These are phyloP conservation scores for Quercus phellos DNA, from an alignment of 331 rosid species.

Conservation along the genomic window DNA sequence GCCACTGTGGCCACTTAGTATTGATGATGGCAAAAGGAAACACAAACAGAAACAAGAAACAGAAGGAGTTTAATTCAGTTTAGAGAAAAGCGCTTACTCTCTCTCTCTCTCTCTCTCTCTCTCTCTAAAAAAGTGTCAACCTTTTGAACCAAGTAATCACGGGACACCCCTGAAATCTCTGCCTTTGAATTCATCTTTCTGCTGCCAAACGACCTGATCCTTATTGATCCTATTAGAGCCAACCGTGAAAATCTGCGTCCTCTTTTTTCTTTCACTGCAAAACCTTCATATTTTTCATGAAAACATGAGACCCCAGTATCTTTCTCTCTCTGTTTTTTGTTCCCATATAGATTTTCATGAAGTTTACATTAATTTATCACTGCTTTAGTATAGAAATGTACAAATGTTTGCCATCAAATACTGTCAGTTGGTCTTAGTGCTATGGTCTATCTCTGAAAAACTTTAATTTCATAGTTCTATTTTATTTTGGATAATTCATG, in stretches of 20 bases:
- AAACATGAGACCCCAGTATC: constrained; percentile 31
- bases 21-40: constrained; percentile 46
- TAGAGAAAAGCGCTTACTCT: constrained; percentile 15
- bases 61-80: constrained; percentile 35
- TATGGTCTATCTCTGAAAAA: constrained; percentile 16
- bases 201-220: constrained; percentile 66
- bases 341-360: constrained; percentile 12
- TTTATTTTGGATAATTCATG: constrained; percentile 30
- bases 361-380: background rate
- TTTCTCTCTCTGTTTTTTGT: constrained; percentile 10
- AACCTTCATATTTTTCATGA: constrained; percentile 21
- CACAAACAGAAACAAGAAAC: constrained; percentile 31
- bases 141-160: constrained; percentile 79
- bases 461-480: constrained; percentile 25
- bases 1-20: constrained; percentile 57
- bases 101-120: constrained; percentile 18
- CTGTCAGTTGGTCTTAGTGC: constrained; percentile 9
- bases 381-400: constrained; percentile 13
- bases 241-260: constrained; percentile 46
- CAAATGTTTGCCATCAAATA: constrained; percentile 26
- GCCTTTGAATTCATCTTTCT: constrained; percentile 64
- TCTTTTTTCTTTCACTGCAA: constrained; percentile 28
- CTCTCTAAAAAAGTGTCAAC: constrained; percentile 19
- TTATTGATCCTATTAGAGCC: constrained; percentile 41
- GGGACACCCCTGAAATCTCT: constrained; percentile 70